Evolutionary conservation across 2,329 filamentous ascomycete genomes (phyloP).

Genomic region (Diaporthe ampelina): DNA sequence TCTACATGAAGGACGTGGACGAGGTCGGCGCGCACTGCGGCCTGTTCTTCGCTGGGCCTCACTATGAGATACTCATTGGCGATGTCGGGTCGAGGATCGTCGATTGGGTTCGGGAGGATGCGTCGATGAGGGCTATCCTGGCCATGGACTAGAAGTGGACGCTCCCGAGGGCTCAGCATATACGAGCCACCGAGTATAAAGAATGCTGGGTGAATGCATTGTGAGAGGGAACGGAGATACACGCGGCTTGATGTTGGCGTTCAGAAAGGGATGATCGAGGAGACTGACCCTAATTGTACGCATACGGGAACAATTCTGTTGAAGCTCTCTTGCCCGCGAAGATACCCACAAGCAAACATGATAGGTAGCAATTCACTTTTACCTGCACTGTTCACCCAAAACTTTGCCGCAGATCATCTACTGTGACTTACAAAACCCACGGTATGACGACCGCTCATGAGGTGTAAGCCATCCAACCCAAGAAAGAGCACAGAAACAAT

Average conservation of each 20-base stretch:
- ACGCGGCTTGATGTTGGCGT: not conserved
- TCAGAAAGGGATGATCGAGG: not conserved
- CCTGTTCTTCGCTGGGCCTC: slow-evolving; percentile 80
- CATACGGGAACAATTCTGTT: not conserved
- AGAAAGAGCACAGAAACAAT: not conserved
- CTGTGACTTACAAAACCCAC: not conserved
- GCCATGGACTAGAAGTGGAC: slow-evolving; percentile 44
- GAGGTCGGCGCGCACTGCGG: slow-evolving; percentile 89
- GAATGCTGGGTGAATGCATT: not conserved
- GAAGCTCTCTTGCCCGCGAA: slow-evolving; percentile 2
- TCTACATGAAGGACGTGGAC: slow-evolving; percentile 87
- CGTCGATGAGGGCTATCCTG: slow-evolving; percentile 58
- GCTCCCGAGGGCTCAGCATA: not conserved
- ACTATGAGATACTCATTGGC: slow-evolving; percentile 83
- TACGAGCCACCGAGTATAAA: not conserved
- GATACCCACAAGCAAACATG: slow-evolving; percentile 16
- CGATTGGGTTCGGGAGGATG: slow-evolving; percentile 77
- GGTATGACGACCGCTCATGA: not conserved
- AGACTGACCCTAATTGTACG: not conserved
- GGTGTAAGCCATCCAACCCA: not conserved
- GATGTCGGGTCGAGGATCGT: slow-evolving; percentile 78
- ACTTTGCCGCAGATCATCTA: too few species aligned
- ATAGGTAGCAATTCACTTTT: not conserved
- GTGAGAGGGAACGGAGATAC: not conserved
- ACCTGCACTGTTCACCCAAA: not conserved